phyloP scores from a whole-genome alignment of 2,329 filamentous ascomycete genomes.

The Sarocladiaceae sp. region DNA sequence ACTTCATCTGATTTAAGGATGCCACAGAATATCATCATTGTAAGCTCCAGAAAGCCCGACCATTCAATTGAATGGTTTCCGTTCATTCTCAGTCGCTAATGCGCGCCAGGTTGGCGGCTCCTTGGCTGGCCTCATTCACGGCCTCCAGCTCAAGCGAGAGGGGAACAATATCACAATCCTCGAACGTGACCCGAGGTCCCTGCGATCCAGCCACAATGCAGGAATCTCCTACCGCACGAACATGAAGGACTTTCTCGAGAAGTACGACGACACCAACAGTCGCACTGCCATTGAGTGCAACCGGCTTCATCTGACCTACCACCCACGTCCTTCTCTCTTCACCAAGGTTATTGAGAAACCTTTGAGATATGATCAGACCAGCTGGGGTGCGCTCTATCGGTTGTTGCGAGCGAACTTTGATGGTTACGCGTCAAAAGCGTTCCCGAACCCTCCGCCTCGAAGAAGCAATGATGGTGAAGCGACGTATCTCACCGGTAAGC shows the following conservation, averaged over 20 bases:
- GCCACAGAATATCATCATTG: no score
- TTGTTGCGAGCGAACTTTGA: slow-evolving; percentile 10
- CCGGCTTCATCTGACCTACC: neutral
- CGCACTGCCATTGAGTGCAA: neutral
- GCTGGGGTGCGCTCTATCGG: slow-evolving; percentile 10
- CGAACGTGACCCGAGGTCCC: slow-evolving; percentile 4
- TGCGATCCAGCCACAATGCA: slow-evolving; percentile 10
- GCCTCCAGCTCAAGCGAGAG: slow-evolving; percentile 1
- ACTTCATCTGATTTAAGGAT: no score
- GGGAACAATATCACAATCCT: slow-evolving; percentile 9
- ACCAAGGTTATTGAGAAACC: neutral
- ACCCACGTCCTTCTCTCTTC: neutral
- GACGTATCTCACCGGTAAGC: neutral
- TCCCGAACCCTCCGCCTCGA: neutral
- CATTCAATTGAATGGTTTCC: neutral
- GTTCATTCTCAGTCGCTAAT: neutral
- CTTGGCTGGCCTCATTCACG: slow-evolving; percentile 10
- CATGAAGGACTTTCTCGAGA: neutral
- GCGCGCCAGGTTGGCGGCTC: slow-evolving; percentile 10
- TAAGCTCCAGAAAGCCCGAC: neutral
- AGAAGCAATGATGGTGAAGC: neutral
- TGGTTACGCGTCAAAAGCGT: neutral
- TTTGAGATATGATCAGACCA: slow-evolving; percentile 3
- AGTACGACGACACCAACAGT: neutral
- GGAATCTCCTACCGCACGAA: neutral